Percentiles rank a stretch among this genome's conserved stretches.
phyloP scores from a whole-genome alignment of 2,329 filamentous ascomycete genomes.

The Xylaria hypoxylon region DNA sequence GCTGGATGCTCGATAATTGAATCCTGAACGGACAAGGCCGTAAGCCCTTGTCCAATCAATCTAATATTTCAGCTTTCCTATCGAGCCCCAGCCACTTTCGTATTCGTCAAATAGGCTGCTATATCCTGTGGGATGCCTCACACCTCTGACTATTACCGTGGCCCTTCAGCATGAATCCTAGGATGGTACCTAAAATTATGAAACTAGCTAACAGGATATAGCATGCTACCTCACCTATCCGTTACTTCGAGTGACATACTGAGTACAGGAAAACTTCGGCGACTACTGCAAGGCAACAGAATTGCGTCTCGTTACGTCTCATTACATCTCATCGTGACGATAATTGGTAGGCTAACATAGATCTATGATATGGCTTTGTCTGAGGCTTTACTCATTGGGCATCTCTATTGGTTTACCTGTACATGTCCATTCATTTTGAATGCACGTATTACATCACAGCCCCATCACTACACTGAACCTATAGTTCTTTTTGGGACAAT shows the following conservation, averaged over 20 bases:
- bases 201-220: not conserved
- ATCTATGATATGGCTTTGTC: not conserved
- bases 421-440: not conserved
- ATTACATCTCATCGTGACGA: not conserved
- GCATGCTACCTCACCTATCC: not conserved
- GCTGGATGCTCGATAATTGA: not conserved
- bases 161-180: not conserved
- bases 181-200: not conserved
- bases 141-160: not conserved
- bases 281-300: slow-evolving; percentile 12
- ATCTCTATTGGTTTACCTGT: not conserved
- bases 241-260: slow-evolving; percentile 5
- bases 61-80: not conserved
- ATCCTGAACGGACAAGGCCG: slow-evolving; percentile 5
- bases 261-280: too few species aligned
- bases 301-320: not conserved
- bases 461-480: not conserved
- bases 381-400: not conserved
- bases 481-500: not conserved
- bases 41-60: slow-evolving; percentile 8
- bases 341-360: not conserved
- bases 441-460: not conserved
- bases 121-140: not conserved
- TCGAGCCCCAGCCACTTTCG: not conserved
- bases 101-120: not conserved